Base-by-base conservation (phyloP, 805 yeast species). In the Ogataea pilisensis region DNA sequence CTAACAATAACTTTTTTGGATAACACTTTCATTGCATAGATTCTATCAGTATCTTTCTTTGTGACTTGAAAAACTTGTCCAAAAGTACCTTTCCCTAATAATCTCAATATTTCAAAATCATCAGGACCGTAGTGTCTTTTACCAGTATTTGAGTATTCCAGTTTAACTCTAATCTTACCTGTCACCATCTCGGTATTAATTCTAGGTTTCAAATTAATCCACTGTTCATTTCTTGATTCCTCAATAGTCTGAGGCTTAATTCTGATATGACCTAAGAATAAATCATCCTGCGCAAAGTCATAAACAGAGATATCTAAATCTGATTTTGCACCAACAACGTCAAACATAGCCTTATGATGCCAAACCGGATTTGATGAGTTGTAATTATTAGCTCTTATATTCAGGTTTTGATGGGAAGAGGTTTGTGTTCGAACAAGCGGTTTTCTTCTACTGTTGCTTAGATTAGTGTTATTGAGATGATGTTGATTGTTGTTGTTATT, bases 1-100 rank as follows among this genome's bases (percentile, higher is more conserved):
- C 86, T 89, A 37, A 93, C 96, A 62, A 93, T 93, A 33, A 89
- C 91, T 61, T 90, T 90, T 64, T 93, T 93, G 20, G 95, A 85
- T 39, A 93, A 75, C 22, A 91, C 95, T 66, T 93, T 93, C 99
- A 93, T 93, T 31, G 99, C 99, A 61, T 93, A 93, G 43, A 93
- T 84, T 54, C 97, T 78, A 44, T 78, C 77, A 7, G 95, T 88
- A 60, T 93, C 98, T 51, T 75, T 75, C 73, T 91, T 93, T 48
- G 84, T 80, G 33, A 93, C 99, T 68, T 93, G 99, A 65, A 84
- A 93, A 28, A 91, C 99, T 68, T 88, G 96, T 25, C 99, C 99
- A 70, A 91, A 91, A 1, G 98, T 93, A 40, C 99, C 99, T 60
- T 88, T 89, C 46, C 99, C 99, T 46, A 91, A 70, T 39, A 91